Percentiles rank a stretch among this genome's conserved stretches.
Evolutionary conservation across 108 stramenopile genomes (phyloP).

Genomic region (Nannochloropsis oceanica): DNA sequence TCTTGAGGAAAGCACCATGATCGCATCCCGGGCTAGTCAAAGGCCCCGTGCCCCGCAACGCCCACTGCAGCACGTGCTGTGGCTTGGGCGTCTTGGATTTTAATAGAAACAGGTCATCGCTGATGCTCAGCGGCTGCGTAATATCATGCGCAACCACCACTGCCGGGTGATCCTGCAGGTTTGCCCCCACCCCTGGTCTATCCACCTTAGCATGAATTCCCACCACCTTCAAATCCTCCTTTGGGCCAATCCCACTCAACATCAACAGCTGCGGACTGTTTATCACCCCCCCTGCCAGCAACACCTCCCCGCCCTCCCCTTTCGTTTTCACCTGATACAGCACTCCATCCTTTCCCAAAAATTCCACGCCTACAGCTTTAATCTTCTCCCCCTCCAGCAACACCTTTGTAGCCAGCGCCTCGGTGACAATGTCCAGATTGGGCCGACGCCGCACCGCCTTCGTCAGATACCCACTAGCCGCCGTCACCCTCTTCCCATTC

Average conservation of each 20-base stretch:
- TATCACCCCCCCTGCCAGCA: conserved; percentile 25
- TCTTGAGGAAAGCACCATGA: conserved; percentile 31
- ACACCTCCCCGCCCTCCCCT: conserved; percentile 10
- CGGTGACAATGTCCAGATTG: conserved; percentile 40
- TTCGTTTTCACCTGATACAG: conserved; percentile 12
- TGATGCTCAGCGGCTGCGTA: conserved; percentile 33
- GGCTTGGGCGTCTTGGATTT: conserved; percentile 18
- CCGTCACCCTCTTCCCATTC: conserved; percentile 41
- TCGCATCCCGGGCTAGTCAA: conserved; percentile 33
- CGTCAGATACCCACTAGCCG: conserved; percentile 39
- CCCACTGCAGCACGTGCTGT: conserved; percentile 22
- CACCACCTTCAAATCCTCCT: conserved; percentile 7
- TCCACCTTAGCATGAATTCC: conserved; percentile 14
- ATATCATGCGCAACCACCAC: conserved; percentile 18
- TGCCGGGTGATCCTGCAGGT: conserved; percentile 38
- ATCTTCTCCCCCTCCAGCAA: conserved; percentile 10
- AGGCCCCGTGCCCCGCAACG: conserved; percentile 16
- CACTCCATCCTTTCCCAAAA: conserved; percentile 1
- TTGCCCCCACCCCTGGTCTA: conserved; percentile 30
- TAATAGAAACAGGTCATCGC: conserved; percentile 36
- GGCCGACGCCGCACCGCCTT: conserved; percentile 29
- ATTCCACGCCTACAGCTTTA: conserved; percentile 35
- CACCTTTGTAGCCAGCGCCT: conserved; percentile 32
- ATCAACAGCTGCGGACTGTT: conserved; percentile 29
- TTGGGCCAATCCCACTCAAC: conserved; percentile 32